Evolutionary conservation across 495 filamentous ascomycete species (phyloP), one percentile per base, ranked within the genome.

Genomic region (Pseudomonodictys pantanalensis): DNA sequence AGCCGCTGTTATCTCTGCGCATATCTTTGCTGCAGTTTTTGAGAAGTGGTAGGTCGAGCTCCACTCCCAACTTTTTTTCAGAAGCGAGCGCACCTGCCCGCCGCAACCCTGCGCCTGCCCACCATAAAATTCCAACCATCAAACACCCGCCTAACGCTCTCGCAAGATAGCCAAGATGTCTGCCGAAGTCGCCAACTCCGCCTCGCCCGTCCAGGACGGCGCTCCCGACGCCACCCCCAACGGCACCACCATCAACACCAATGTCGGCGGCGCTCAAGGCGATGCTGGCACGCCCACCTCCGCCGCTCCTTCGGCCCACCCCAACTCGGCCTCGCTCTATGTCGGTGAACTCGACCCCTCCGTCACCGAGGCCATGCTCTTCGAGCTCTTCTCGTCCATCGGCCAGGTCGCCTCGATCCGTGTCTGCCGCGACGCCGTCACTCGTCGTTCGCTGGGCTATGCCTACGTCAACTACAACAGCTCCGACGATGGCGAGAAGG

Each of bases 401-500:
- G 93, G 93, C 68, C 91, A 95, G 72, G 93, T 99, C 69, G 93
- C 93, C 64, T 99, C 93, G 48, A 99, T 99, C 75, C 92, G 93
- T 81, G 93, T 99, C 74, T 99, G 93, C 84, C 93, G 93, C 76
- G 93, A 99, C 70, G 93, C 93, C 56, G 91, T 99, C 70, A 99
- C 93, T 72, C 90, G 93, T 71, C 93, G 95, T 74, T 99, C 93
- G 60, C 89, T 99, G 60, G 93, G 93, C 61, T 99, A 99, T 74
- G 95, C 93, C 75, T 99, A 99, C 72, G 93, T 99, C 75, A 99
- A 99, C 82, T 99, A 97, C 85, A 99, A 97, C 79, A 95, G 89
- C 76, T 91, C 91, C 32, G 76, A 83, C 58, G 95, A 99, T 72
- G 93, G 93, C 68, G 93, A 99, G 81, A 92, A 92, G 75, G 93